Conservation (phyloP, 108 stramenopile species). For the Bacterosira constricta region DNA sequence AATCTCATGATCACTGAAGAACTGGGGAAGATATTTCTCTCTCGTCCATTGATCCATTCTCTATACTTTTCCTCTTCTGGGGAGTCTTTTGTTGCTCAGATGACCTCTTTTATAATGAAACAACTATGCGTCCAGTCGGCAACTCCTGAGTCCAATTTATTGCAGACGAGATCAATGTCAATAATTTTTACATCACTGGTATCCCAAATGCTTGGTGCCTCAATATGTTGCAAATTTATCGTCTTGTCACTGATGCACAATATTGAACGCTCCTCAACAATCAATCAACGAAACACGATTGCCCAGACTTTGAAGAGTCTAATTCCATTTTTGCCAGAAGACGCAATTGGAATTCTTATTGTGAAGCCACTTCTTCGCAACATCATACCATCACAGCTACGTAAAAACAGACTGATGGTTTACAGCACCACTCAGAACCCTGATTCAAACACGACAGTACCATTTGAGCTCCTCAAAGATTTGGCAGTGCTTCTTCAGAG, state of each 20-base stretch:
- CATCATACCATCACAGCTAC: too few relatives aligned
- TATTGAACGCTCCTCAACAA: conserved; percentile 11
- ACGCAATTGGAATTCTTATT: conserved; percentile 19
- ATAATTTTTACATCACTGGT: conserved; percentile 17
- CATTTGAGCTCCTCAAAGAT: conserved; percentile 4
- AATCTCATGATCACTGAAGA: conserved; percentile 10
- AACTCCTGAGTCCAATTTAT: too few relatives aligned
- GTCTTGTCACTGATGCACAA: conserved; percentile 5
- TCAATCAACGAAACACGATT: conserved; percentile 3
- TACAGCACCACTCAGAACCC: too few relatives aligned
- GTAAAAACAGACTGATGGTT: too few relatives aligned
- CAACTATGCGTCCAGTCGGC: conserved; percentile 15
- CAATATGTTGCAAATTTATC: conserved; percentile 25
- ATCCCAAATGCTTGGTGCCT: conserved; percentile 12
- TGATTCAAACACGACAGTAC: neutral
- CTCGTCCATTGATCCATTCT: neutral
- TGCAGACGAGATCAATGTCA: conserved; percentile 2
- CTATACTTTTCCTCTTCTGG: conserved; percentile 8
- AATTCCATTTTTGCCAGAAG: conserved; percentile 22
- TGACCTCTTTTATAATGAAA: conserved; percentile 13
- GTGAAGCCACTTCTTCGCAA: conserved; percentile 19
- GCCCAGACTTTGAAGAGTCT: conserved; percentile 16
- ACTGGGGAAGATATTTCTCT: conserved; percentile 16
- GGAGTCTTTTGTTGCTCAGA: conserved; percentile 1
- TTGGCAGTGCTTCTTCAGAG: conserved; percentile 16